Evolutionary conservation across 1,139 yeast genomes (phyloP), one percentile per base, ranked within the genome.

Genomic region (Hemisphaericaspora xylanilytica): DNA sequence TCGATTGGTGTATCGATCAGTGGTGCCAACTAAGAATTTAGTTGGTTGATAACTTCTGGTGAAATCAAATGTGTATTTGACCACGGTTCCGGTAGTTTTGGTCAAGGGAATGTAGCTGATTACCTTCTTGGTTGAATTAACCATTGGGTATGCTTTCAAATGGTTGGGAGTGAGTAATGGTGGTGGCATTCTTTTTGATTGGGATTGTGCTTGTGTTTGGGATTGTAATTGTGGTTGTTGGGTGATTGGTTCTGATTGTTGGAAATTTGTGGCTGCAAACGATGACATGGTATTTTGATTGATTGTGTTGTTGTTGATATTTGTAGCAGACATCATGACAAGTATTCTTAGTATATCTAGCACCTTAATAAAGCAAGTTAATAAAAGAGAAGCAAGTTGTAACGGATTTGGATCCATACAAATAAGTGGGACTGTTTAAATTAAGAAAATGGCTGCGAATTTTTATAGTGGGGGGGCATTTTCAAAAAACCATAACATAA

Each of bases 1-100:
- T 6, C 46, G 41, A 43, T 73, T 71, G 3, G 66, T 59, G 39
- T 61, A 48, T 7, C 26, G 38, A 42, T 67, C 73, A 29, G 64
- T 50, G 11, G 50, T 50, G 28, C 58, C 59, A 38, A 58, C 44
- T 10, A 60, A 45, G 28, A 46, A 36, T 40, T 59, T 62, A 37
- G 60, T 30, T 3, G 67, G 67, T 35, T 59, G 63, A 15, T 52
- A 49, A 8, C 45, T 42, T 40, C 63, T 54, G 10, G 54, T 43
- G 15, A 47, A 33, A 16, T 41, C 39, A 15, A 54, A 44, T 1
- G 54, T 39, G 5, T 62, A 59, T 8, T 42, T 41, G 16, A 52
- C 43, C 9, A 47, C 25, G 12, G 43, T 37, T 13, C 42, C 47
- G 2, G 49, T 36, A 10, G 41, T 30, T 28, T 47, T 50, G 17